These are phyloP conservation scores for Phlegmacium glaucopus DNA, from an alignment of 768 basidiomycete genomes.

Conservation along the genomic window DNA sequence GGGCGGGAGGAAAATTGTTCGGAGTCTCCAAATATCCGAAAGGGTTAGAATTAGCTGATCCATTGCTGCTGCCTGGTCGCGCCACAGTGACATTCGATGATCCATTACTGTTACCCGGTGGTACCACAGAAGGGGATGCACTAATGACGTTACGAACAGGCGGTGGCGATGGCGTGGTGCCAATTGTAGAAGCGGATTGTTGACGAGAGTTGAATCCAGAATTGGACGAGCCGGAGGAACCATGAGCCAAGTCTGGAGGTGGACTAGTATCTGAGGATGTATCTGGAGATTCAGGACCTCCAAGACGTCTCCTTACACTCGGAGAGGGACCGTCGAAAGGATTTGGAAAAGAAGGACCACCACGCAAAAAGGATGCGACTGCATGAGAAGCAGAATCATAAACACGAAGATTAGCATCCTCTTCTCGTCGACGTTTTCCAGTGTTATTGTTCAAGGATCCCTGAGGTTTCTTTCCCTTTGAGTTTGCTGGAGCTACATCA, in stretches of 20 bases:
- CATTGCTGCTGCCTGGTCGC: slow-evolving; percentile 1
- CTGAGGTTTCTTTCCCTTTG: slow-evolving; percentile 50
- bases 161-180: slow-evolving; percentile 26
- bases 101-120: neutral
- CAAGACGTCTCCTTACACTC: slow-evolving; percentile 32
- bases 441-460: slow-evolving; percentile 13
- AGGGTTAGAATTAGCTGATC: slow-evolving; percentile 38
- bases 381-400: slow-evolving; percentile 55
- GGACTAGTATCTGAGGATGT: slow-evolving; percentile 10
- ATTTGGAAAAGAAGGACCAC: slow-evolving; percentile 28
- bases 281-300: slow-evolving; percentile 11
- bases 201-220: slow-evolving; percentile 13
- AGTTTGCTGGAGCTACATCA: slow-evolving; percentile 47
- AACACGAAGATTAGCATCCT: slow-evolving; percentile 45
- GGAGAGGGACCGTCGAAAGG: slow-evolving; percentile 30
- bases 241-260: slow-evolving; percentile 12
- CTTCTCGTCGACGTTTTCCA: slow-evolving; percentile 57
- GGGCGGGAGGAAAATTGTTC: slow-evolving; percentile 25
- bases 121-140: neutral
- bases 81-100: too few relatives aligned
- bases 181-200: slow-evolving; percentile 21
- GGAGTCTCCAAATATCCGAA: slow-evolving; percentile 56
- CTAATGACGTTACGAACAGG: slow-evolving; percentile 1
- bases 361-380: slow-evolving; percentile 51
- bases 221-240: slow-evolving; percentile 15